phyloP scores from a whole-genome alignment of 2,329 filamentous ascomycete species.

The Fusarium pseudonygamai region DNA sequence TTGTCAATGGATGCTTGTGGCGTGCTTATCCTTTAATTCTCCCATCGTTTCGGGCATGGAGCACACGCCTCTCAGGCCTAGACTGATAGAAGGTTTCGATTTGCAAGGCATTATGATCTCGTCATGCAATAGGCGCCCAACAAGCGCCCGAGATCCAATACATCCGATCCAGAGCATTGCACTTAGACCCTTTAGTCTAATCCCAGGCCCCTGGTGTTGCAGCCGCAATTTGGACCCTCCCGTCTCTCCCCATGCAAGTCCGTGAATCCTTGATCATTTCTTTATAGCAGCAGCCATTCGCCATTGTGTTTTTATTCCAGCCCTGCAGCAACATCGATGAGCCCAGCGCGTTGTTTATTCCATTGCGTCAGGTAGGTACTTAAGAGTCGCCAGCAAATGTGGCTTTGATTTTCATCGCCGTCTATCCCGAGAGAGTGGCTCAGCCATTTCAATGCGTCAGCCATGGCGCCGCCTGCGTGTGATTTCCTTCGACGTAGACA shows the following conservation, averaged over 20 bases:
- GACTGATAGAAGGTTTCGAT: slow-evolving; percentile 20
- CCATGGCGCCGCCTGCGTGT: slow-evolving; percentile 37
- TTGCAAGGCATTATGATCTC: slow-evolving; percentile 11
- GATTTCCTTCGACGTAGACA: slow-evolving; percentile 4
- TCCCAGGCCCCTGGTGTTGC: slow-evolving; percentile 24
- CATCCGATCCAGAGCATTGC: neutral
- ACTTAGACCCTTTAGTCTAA: slow-evolving; percentile 19
- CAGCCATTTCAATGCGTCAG: slow-evolving; percentile 39
- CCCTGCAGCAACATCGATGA: neutral
- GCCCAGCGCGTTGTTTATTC: neutral
- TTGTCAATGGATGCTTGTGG: slow-evolving; percentile 17
- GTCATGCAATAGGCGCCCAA: slow-evolving; percentile 32
- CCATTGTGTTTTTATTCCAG: neutral
- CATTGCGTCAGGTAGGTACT: neutral
- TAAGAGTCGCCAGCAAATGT: neutral
- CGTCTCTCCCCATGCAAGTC: slow-evolving; percentile 16
- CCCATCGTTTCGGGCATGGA: slow-evolving; percentile 37
- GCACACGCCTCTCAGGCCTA: slow-evolving; percentile 35
- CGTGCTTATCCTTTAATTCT: slow-evolving; percentile 16
- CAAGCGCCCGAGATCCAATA: slow-evolving; percentile 23
- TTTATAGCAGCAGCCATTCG: neutral
- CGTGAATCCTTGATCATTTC: slow-evolving; percentile 13
- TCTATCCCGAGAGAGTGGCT: slow-evolving; percentile 32
- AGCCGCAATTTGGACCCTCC: slow-evolving; percentile 27
- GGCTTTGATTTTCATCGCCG: neutral